These are phyloP conservation scores for Microcyclospora tardicrescens DNA, from an alignment of 2,329 filamentous ascomycete species.

Conservation along the genomic window DNA sequence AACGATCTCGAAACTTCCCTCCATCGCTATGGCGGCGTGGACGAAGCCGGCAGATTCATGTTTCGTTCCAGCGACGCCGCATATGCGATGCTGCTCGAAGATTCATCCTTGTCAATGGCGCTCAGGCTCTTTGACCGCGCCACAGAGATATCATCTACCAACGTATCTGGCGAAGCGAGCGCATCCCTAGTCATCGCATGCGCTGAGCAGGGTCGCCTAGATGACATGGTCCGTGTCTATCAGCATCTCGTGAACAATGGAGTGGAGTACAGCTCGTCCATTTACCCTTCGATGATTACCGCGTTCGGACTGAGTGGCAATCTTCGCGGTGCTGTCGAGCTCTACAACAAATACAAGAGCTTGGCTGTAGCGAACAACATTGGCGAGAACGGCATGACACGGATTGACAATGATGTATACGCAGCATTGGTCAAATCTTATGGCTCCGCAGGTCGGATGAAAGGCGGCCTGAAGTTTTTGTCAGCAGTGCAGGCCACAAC, in stretches of 20 bases:
- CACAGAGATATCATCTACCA: conserved; percentile 44
- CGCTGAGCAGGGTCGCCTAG: conserved; percentile 64
- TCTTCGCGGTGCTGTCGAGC: conserved; percentile 76
- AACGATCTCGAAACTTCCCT: conserved; percentile 66
- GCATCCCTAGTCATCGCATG: conserved; percentile 76
- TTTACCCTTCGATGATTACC: conserved; percentile 90
- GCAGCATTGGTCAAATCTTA: conserved; percentile 87
- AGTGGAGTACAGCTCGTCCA: conserved; percentile 61
- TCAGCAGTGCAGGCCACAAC: conserved; percentile 56
- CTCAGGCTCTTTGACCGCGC: conserved; percentile 76
- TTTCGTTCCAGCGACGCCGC: conserved; percentile 79
- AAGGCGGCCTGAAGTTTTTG: conserved; percentile 76
- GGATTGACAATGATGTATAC: conserved; percentile 75
- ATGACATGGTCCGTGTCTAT: conserved; percentile 83
- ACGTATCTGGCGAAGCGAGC: conserved; percentile 73
- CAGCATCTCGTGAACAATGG: conserved; percentile 77
- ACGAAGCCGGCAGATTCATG: conserved; percentile 74
- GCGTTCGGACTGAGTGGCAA: conserved; percentile 76
- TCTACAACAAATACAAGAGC: conserved; percentile 87
- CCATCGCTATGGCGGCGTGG: conserved; percentile 72
- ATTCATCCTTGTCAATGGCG: conserved; percentile 74
- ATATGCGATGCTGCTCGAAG: conserved; percentile 71
- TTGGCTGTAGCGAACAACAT: conserved; percentile 75
- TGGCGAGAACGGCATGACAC: conserved; percentile 53
- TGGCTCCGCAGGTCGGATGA: conserved; percentile 63